Evolutionary conservation across 139 green algal genomes (phyloP).

Genomic region (Picochlorum sp.): DNA sequence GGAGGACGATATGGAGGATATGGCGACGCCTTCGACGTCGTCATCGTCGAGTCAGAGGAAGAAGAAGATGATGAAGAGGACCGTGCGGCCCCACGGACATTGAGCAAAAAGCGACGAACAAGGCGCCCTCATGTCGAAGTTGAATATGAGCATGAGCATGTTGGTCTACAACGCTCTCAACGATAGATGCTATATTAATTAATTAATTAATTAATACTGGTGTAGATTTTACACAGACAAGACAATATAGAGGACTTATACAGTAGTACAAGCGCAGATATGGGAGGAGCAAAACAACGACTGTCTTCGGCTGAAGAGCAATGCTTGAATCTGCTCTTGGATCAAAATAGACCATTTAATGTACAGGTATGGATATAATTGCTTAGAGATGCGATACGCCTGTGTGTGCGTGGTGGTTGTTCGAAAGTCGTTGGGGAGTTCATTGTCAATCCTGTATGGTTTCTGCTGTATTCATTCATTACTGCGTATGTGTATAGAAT

Average conservation of each 20-base stretch:
- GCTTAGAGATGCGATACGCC: no score
- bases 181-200: no score
- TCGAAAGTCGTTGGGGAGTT: not conserved
- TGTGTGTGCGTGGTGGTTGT: not conserved
- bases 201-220: no score
- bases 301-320: constrained; percentile 23
- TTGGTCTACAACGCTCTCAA: no score
- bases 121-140: no score
- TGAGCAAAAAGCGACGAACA: no score
- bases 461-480: not conserved
- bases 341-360: constrained; percentile 57
- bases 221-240: not conserved
- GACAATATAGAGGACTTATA: not conserved
- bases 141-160: no score
- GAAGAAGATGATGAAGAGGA: no score
- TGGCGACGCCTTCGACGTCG: not conserved
- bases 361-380: constrained; percentile 13
- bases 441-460: not conserved
- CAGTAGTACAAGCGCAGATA: no score
- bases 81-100: no score
- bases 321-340: constrained; percentile 41
- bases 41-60: no score
- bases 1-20: constrained; percentile 1
- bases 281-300: no score
- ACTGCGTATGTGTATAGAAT: constrained; percentile 23